phyloP scores from a whole-genome alignment of 169 alveolate species.

The Amoebophrya sp. region DNA sequence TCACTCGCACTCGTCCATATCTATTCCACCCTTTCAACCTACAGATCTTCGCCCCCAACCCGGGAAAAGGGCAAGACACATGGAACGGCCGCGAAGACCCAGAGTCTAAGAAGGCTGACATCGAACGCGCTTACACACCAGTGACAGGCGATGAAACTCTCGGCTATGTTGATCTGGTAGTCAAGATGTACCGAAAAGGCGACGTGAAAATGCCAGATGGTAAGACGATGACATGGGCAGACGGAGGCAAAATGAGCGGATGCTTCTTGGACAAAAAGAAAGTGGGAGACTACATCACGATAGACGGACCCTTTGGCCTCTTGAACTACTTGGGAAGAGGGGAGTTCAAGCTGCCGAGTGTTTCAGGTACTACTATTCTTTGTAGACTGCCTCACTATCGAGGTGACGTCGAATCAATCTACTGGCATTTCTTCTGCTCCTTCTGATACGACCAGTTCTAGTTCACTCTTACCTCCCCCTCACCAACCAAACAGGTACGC shows the following conservation, averaged over 20 bases:
- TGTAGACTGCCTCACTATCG: no score
- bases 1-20: no score
- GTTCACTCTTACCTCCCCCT: no score
- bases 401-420: no score
- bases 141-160: not conserved
- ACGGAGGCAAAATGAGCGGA: not conserved
- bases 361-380: not conserved
- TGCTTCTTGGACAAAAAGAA: not conserved
- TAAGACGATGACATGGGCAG: not conserved
- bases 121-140: slow-evolving; percentile 9
- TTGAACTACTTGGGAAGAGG: not conserved
- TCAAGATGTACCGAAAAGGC: not conserved
- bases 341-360: not conserved
- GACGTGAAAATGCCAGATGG: slow-evolving; percentile 4
- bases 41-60: not conserved
- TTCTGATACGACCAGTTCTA: no score
- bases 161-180: not conserved
- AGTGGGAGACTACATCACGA: not conserved
- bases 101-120: not conserved
- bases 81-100: slow-evolving; percentile 19
- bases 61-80: not conserved
- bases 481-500: not conserved
- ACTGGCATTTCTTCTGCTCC: no score
- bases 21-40: no score
- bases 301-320: not conserved